phyloP scores from a whole-genome alignment of 441 rosid species.

The Eruca vesicaria region DNA sequence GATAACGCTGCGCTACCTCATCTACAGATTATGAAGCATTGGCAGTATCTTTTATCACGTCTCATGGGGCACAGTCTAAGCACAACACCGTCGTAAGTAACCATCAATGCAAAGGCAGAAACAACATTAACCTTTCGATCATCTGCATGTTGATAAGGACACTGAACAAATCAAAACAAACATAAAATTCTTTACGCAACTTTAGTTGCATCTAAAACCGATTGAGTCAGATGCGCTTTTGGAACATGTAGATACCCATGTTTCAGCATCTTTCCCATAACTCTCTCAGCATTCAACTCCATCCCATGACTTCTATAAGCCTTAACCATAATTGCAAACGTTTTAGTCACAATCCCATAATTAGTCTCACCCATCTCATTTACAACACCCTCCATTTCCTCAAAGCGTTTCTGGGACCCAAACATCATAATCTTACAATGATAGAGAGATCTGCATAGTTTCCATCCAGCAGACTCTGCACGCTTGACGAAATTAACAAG shows the following conservation, averaged over 20 bases:
- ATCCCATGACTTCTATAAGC: constrained; percentile 49
- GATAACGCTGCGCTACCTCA: not conserved
- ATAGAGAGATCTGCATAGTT: constrained; percentile 62
- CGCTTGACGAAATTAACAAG: constrained; percentile 58
- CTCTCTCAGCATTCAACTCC: constrained; percentile 46
- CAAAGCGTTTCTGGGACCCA: constrained; percentile 52
- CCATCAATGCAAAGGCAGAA: constrained; percentile 18
- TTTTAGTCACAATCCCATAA: constrained; percentile 46
- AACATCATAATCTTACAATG: constrained; percentile 78
- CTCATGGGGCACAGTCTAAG: not conserved
- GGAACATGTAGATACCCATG: constrained; percentile 46
- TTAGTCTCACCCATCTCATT: constrained; percentile 57
- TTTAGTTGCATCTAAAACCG: constrained; percentile 14
- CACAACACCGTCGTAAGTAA: not conserved
- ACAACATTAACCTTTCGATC: constrained; percentile 37
- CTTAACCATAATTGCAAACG: constrained; percentile 53
- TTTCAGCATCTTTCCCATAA: constrained; percentile 74
- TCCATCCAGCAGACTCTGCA: constrained; percentile 80
- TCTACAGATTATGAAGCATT: not conserved
- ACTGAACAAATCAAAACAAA: constrained; percentile 19
- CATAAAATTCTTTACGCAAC: constrained; percentile 22
- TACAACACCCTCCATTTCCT: constrained; percentile 77
- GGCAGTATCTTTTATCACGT: not conserved
- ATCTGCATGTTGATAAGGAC: constrained; percentile 13
- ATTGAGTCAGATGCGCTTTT: constrained; percentile 4